These are phyloP conservation scores for Nicotiana tomentosiformis DNA, from an alignment of 257 asterid species.

Conservation along the genomic window DNA sequence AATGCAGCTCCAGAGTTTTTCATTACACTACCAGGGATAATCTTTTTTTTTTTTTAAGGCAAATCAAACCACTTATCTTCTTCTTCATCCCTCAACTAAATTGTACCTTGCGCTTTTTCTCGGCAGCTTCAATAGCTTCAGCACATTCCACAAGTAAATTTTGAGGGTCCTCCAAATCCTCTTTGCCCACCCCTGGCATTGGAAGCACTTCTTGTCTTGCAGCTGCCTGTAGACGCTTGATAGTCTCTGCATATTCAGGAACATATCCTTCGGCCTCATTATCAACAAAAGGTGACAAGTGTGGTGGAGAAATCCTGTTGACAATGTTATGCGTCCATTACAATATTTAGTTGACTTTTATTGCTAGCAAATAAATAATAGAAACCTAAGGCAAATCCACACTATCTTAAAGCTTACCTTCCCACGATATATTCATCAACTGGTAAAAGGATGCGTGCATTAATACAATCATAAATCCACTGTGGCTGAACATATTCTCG, in stretches of 20 bases:
- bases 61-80: neutral
- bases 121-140: conserved; percentile 78
- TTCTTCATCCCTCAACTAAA: neutral
- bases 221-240: conserved; percentile 82
- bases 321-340: neutral
- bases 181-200: conserved; percentile 77
- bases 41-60: neutral
- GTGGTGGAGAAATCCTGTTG: conserved; percentile 94
- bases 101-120: conserved; percentile 61
- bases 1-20: neutral
- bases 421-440: conserved; percentile 62
- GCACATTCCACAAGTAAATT: conserved; percentile 52
- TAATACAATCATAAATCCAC: too few species aligned
- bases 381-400: conserved; percentile 3
- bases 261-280: conserved; percentile 92
- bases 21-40: neutral
- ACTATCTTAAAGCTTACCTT: conserved; percentile 39
- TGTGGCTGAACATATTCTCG: too few species aligned
- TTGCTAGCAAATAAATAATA: neutral
- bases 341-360: neutral
- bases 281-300: conserved; percentile 95
- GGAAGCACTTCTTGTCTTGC: conserved; percentile 81
- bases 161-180: conserved; percentile 80
- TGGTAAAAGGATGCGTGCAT: too few species aligned
- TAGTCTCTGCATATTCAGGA: conserved; percentile 94